phyloP scores from a whole-genome alignment of 164 flowering plant genomes.

The Magnolia kwangsiensis region DNA sequence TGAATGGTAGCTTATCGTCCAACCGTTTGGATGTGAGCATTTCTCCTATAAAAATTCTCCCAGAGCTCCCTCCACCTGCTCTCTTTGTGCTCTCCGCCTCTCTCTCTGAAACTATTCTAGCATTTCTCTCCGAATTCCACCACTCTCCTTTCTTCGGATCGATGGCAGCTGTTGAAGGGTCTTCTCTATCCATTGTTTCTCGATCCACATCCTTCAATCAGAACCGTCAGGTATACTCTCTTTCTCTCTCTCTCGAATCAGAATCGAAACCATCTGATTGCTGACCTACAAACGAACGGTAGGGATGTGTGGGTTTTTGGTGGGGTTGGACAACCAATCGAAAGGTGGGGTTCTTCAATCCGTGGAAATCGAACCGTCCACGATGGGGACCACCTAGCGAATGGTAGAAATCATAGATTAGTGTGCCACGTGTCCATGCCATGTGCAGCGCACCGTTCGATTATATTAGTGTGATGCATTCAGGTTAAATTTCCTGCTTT shows the following conservation, averaged over 20 bases:
- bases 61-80: not conserved
- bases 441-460: no score
- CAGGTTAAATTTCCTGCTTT: no score
- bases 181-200: not conserved
- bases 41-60: not conserved
- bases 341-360: no score
- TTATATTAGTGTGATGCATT: no score
- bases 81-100: not conserved
- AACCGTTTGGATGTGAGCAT: no score
- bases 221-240: slow-evolving; percentile 2
- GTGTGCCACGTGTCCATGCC: no score
- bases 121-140: not conserved
- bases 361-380: no score
- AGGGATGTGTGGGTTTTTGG: not conserved
- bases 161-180: slow-evolving; percentile 11
- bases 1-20: no score
- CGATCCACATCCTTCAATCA: not conserved
- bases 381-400: no score
- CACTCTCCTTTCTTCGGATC: not conserved
- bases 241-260: not conserved
- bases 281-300: not conserved
- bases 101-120: not conserved
- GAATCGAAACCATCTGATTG: not conserved
- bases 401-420: no score
- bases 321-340: no score